Base-by-base conservation (phyloP, 2,329 filamentous ascomycete genomes). In the Apiospora hydei region DNA sequence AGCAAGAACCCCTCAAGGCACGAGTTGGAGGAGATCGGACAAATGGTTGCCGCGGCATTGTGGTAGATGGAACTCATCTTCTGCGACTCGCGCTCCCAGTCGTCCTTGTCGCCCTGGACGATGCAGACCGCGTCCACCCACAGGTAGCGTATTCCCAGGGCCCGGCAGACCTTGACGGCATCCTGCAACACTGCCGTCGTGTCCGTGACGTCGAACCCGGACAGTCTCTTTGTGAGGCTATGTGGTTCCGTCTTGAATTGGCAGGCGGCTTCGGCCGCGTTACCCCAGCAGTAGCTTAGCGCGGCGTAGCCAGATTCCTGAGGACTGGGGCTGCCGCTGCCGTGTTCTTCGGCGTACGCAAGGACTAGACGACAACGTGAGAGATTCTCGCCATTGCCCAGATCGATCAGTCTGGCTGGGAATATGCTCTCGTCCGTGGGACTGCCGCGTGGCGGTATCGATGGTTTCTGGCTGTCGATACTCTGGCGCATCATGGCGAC, bases 71-170 rank as follows among this genome's bases (percentile, higher is more conserved):
- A 41, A 66, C 34, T 41, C 61, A 66, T 66, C 30, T 41, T 41
- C 30, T 41, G 30, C 14, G 61, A 66, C 61, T 66, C 61, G 30
- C 61, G 30, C 61, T 64, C 61, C 61, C 61, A 66, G 16, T 66
- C 61, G 30, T 66, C 34, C 16, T 66, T 41, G 30, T 66, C 61
- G 2, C 30, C 61, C 34, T 66, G 61, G 14, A 66, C 61, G 38
- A 66, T 66, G 8, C 61, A 66, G 0, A 66, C 61, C 34, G 61
- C 61, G 61, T 66, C 61, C 4, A 41, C 61, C 61, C 61, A 66
- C 16, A 66, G 34, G 34, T 66, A 66, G 7, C 61, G 61, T 21
- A 41, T 66, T 16, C 34, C 34, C 3, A 66, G 14, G 14, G 30
- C 30, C n/a, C 61, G 13, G 34, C 30, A 41, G 14, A 41, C 34